Conservation (phyloP, 2,329 filamentous ascomycete species). For the Diaporthe citrichinensis region DNA sequence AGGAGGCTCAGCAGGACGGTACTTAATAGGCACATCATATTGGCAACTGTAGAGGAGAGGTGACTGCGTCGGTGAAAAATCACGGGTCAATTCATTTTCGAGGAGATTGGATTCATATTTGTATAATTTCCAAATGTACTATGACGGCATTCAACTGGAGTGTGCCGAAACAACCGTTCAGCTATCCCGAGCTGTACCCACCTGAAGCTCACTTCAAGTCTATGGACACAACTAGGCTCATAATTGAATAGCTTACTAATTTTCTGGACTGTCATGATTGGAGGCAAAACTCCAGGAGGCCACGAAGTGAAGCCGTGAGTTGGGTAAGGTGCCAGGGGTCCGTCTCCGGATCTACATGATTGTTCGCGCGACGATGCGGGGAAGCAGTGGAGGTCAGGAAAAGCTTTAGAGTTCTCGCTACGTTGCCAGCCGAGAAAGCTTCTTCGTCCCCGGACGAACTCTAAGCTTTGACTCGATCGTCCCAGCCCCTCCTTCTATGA, state of each 20-base stretch:
- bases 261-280: slow-evolving; percentile 27
- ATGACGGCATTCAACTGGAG: slow-evolving; percentile 15
- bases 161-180: slow-evolving; percentile 8
- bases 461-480: not conserved
- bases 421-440: slow-evolving; percentile 17
- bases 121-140: not conserved
- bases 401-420: slow-evolving; percentile 30
- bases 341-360: not conserved
- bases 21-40: slow-evolving; percentile 18
- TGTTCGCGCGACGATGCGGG: not conserved
- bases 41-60: not conserved
- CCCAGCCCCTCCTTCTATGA: not conserved
- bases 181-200: not conserved
- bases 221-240: not conserved
- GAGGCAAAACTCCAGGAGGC: slow-evolving; percentile 37
- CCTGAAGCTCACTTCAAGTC: not conserved
- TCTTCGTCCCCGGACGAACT: not conserved
- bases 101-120: not conserved
- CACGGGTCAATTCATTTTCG: not conserved
- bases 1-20: slow-evolving; percentile 24
- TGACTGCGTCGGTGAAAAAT: too few relatives aligned
- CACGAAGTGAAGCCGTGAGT: not conserved
- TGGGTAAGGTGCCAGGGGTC: not conserved
- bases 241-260: not conserved
- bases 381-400: slow-evolving; percentile 13